phyloP scores from a whole-genome alignment of 805 yeast genomes.

The Groenewaldozyma salmanticensis region DNA sequence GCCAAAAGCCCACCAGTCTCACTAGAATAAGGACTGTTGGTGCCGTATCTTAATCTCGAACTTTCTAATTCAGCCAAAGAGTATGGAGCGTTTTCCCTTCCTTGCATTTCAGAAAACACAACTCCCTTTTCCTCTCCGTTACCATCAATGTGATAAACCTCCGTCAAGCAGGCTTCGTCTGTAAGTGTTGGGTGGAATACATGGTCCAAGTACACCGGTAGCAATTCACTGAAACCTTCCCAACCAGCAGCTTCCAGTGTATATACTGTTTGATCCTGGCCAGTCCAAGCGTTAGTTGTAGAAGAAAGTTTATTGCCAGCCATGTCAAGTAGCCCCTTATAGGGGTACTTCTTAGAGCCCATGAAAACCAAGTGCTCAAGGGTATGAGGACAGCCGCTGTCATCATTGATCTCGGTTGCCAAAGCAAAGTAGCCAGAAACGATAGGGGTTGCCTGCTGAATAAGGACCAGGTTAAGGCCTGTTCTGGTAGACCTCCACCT shows the following conservation, averaged over 20 bases:
- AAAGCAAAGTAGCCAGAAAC: slow-evolving; percentile 92
- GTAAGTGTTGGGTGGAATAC: slow-evolving; percentile 74
- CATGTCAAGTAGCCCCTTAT: slow-evolving; percentile 81
- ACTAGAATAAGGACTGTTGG: slow-evolving; percentile 71
- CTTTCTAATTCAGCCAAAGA: slow-evolving; percentile 48
- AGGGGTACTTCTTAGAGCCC: slow-evolving; percentile 87
- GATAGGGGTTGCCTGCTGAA: slow-evolving; percentile 74
- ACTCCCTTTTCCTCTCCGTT: slow-evolving; percentile 90
- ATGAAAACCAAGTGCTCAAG: slow-evolving; percentile 87
- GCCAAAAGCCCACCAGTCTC: slow-evolving; percentile 89
- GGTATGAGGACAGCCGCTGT: slow-evolving; percentile 92
- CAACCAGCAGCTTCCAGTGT: slow-evolving; percentile 90
- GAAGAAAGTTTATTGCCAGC: slow-evolving; percentile 79
- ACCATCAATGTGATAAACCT: slow-evolving; percentile 91
- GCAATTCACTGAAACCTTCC: slow-evolving; percentile 77
- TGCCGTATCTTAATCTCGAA: slow-evolving; percentile 29
- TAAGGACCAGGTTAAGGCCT: slow-evolving; percentile 69
- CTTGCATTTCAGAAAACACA: slow-evolving; percentile 96
- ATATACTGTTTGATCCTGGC: slow-evolving; percentile 90
- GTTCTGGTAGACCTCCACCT: slow-evolving; percentile 76
- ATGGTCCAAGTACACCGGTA: slow-evolving; percentile 89
- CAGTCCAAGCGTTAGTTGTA: slow-evolving; percentile 94
- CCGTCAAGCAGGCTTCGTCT: slow-evolving; percentile 85
- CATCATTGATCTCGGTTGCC: slow-evolving; percentile 81
- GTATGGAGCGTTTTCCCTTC: slow-evolving; percentile 70